Evolutionary conservation across 2,329 filamentous ascomycete genomes (phyloP).

Genomic region (Beauveria bassiana): DNA sequence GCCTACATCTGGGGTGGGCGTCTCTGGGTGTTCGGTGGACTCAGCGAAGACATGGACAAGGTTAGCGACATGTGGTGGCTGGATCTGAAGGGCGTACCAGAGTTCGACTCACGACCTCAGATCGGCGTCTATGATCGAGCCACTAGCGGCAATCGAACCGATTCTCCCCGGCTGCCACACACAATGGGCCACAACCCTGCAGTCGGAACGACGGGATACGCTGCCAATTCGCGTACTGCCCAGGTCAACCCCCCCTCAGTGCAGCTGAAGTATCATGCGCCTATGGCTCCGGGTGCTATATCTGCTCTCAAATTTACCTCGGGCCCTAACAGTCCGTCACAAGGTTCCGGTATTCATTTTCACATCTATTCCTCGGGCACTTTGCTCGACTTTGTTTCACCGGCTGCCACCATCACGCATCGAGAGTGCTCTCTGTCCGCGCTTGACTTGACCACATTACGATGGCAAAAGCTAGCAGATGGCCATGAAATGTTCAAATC

Average conservation of each 20-base stretch:
- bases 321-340: slow-evolving; percentile 76
- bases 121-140: slow-evolving; percentile 45
- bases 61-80: slow-evolving; percentile 96
- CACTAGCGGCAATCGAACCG: slow-evolving; percentile 30
- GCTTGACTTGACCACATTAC: slow-evolving; percentile 74
- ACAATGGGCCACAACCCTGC: slow-evolving; percentile 40
- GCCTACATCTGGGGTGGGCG: slow-evolving; percentile 87
- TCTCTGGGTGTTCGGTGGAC: slow-evolving; percentile 92
- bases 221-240: slow-evolving; percentile 59
- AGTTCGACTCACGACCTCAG: slow-evolving; percentile 65
- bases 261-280: slow-evolving; percentile 62
- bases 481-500: slow-evolving; percentile 87
- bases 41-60: slow-evolving; percentile 95
- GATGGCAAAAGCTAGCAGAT: slow-evolving; percentile 93
- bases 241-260: slow-evolving; percentile 61
- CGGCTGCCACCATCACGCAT: slow-evolving; percentile 75
- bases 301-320: slow-evolving; percentile 80
- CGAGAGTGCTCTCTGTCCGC: slow-evolving; percentile 87
- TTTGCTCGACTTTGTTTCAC: slow-evolving; percentile 88
- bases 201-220: slow-evolving; percentile 55
- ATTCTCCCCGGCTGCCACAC: slow-evolving; percentile 46
- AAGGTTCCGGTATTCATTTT: slow-evolving; percentile 88
- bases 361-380: slow-evolving; percentile 91
- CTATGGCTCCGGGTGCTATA: slow-evolving; percentile 80
- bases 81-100: slow-evolving; percentile 83